These are phyloP conservation scores for Gamarada debralockiae DNA, from an alignment of 495 filamentous ascomycete species.

Conservation along the genomic window DNA sequence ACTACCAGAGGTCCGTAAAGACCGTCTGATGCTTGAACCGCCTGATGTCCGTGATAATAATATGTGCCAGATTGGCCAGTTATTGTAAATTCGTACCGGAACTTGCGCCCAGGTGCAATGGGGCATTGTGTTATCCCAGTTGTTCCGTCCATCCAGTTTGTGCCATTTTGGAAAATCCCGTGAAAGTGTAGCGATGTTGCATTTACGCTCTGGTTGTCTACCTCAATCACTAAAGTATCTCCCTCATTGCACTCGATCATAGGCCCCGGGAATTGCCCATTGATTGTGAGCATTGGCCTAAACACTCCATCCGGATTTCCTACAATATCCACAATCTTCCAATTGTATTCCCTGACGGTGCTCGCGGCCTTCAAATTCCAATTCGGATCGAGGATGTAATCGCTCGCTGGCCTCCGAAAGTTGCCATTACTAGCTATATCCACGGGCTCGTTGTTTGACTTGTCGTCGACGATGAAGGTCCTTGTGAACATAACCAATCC, in stretches of 20 bases:
- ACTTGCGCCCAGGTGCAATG: constrained; percentile 49
- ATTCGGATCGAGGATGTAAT: constrained; percentile 39
- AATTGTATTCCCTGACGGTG: constrained; percentile 36
- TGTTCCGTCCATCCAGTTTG: constrained; percentile 60
- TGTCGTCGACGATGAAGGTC: constrained; percentile 14
- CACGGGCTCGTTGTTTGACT: neutral
- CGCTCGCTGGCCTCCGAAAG: constrained; percentile 29
- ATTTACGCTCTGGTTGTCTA: constrained; percentile 39
- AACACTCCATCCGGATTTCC: constrained; percentile 47
- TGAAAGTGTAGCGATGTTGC: constrained; percentile 59
- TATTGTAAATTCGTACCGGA: constrained; percentile 41
- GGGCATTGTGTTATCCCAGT: constrained; percentile 63
- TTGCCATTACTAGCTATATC: neutral
- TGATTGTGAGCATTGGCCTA: constrained; percentile 47
- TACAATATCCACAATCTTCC: constrained; percentile 40
- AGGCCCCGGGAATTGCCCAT: constrained; percentile 53
- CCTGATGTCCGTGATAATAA: constrained; percentile 40
- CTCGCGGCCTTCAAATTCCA: constrained; percentile 38
- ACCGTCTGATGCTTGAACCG: constrained; percentile 43
- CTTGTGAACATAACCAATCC: constrained; percentile 14
- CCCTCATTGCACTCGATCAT: constrained; percentile 46
- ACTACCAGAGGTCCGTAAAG: constrained; percentile 50
- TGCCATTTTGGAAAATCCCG: constrained; percentile 59
- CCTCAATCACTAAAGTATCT: constrained; percentile 44
- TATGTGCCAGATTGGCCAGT: constrained; percentile 44